A percentile compares a stretch with the other conserved stretches of the same genome.
These are phyloP conservation scores for Eucalyptus victrix DNA, from an alignment of 345 rosid species.

Conservation along the genomic window DNA sequence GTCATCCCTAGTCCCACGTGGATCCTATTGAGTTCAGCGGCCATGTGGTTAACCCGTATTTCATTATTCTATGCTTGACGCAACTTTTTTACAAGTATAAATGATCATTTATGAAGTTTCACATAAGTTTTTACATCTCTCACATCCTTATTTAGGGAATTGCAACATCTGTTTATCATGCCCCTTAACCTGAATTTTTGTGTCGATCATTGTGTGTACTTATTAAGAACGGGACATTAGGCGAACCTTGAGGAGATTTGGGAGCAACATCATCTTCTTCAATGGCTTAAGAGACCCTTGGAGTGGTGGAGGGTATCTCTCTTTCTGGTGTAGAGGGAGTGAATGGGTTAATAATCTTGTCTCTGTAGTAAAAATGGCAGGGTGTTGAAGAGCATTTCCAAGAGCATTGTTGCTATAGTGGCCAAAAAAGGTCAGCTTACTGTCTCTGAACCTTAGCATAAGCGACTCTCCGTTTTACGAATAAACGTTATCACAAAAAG, in stretches of 20 bases:
- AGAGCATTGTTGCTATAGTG: conserved; percentile 30
- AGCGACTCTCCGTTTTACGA: not conserved
- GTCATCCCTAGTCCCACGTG: conserved; percentile 28
- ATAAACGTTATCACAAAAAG: not conserved
- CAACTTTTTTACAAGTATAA: not conserved
- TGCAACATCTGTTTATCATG: not conserved
- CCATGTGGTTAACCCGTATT: conserved; percentile 9
- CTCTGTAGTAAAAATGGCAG: conserved; percentile 3
- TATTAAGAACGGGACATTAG: conserved; percentile 16
- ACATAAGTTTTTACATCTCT: not conserved
- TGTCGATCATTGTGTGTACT: not conserved
- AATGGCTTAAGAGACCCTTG: conserved; percentile 67
- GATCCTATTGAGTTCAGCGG: conserved; percentile 41
- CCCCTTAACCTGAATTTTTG: not conserved
- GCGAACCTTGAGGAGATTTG: conserved; percentile 32
- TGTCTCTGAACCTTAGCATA: not conserved
- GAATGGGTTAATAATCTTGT: not conserved
- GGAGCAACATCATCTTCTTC: conserved; percentile 53
- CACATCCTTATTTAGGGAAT: not conserved
- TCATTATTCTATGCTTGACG: not conserved
- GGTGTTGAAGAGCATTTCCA: conserved; percentile 34
- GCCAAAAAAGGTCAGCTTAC: conserved; percentile 27
- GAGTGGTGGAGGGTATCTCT: conserved; percentile 52
- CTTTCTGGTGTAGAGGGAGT: not conserved
- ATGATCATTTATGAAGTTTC: not conserved